A percentile compares a stretch with the other conserved stretches of the same genome.
These are phyloP conservation scores for Sphagnum contortum DNA, from an alignment of 225 moss, liverwort and hornwort species.

Conservation along the genomic window DNA sequence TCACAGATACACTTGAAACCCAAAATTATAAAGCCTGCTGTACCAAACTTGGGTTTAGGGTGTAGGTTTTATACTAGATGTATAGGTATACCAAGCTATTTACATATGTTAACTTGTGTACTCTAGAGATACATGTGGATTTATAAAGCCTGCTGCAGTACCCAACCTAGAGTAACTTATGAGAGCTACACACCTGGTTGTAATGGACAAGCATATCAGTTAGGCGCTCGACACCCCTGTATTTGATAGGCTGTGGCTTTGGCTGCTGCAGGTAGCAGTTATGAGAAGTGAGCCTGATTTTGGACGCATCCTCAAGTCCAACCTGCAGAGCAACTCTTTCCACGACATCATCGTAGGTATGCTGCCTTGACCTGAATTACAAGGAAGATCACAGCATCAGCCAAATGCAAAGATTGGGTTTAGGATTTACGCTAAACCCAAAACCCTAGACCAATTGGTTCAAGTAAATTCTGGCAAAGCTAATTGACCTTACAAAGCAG, in stretches of 20 bases:
- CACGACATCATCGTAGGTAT: conserved; percentile 74
- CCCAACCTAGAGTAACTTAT: neutral
- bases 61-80: too few species aligned
- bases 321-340: conserved; percentile 55
- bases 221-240: conserved; percentile 48
- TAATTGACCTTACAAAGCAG: neutral
- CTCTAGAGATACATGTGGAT: too few species aligned
- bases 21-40: too few species aligned
- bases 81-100: too few species aligned
- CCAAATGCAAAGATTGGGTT: neutral
- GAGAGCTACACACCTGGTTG: conserved; percentile 35
- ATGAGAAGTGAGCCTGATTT: conserved; percentile 64
- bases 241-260: conserved; percentile 57
- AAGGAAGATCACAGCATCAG: neutral
- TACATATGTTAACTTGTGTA: too few species aligned
- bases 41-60: too few species aligned
- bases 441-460: neutral
- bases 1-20: neutral
- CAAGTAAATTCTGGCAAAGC: neutral
- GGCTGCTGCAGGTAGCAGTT: conserved; percentile 71
- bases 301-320: conserved; percentile 40
- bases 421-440: too few species aligned
- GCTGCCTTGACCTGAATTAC: conserved; percentile 44
- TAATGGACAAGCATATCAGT: conserved; percentile 73
- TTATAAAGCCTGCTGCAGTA: too few species aligned